Base-by-base conservation (phyloP, 2,329 filamentous ascomycete species). In the Penicillium nordicum region DNA sequence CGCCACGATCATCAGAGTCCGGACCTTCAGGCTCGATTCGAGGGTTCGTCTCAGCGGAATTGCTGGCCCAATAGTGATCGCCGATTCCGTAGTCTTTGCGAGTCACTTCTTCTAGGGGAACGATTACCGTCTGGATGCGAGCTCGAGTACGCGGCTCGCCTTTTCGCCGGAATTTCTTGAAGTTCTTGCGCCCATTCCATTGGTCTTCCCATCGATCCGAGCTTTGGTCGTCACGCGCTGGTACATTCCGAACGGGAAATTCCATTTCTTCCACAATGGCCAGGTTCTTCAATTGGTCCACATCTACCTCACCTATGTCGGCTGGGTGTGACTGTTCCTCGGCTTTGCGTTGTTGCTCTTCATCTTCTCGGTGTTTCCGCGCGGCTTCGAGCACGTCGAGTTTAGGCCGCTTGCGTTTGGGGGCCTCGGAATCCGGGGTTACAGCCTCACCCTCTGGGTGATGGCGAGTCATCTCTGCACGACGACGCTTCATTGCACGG, bases 101-200 rank as follows among this genome's bases (percentile, higher is more conserved):
- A 66, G 84, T 85, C 23, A 86, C 88, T 70, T 90, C 86, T 62
- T 89, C 85, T 4, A 96, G 76, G 0, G 81, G 76, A 4, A 96
- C 84, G 38, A 95, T 88, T 34, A 89, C 81, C 16, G 78, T 79
- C 57, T 80, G 79, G 4, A 76, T 63, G 34, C 76, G 74, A 34
- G 75, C 73, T n/a, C 76, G 74, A 46, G 67, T 63, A 47, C 68
- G 64, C 0, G 72, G 50, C 59, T 71, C 68, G 63, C 73, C 65
- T 53, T 71, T 69, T 45, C 70, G 65, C 37, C 74, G 58, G 69
- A 99, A 99, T 65, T 85, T 89, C 73, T 99, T 99, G 78, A 96
- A 99, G 69, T 99, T 97, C 74, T 91, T 93, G 42, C 93, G 83
- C 0, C 93, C 94, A 69, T 97, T 96, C 94, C 94, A 99, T 38